Evolutionary conservation across 768 basidiomycete species (phyloP).

Genomic region (Kwoniella sp.): DNA sequence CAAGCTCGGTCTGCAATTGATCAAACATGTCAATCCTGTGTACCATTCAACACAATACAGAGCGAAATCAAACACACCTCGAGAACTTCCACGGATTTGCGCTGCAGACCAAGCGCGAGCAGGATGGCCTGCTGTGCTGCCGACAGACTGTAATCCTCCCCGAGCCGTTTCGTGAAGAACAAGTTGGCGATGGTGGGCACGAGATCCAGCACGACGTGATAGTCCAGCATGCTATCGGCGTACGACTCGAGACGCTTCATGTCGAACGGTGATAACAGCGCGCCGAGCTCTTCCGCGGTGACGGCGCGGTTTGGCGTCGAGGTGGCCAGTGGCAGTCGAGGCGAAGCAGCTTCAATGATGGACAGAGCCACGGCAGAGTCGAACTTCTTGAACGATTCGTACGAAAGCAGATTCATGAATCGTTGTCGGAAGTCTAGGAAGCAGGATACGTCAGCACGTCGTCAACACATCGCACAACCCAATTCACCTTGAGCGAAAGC

Average conservation of each 20-base stretch:
- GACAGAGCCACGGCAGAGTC: constrained; percentile 80
- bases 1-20: constrained; percentile 64
- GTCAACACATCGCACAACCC: too few species aligned
- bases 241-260: constrained; percentile 93
- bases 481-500: constrained; percentile 64
- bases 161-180: constrained; percentile 68
- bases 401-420: constrained; percentile 83
- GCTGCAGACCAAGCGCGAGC: constrained; percentile 80
- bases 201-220: constrained; percentile 90
- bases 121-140: constrained; percentile 89
- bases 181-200: constrained; percentile 74
- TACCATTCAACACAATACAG: not conserved
- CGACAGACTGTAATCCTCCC: constrained; percentile 64
- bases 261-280: constrained; percentile 82
- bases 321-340: constrained; percentile 4
- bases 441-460: too few species aligned
- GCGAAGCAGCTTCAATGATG: constrained; percentile 68
- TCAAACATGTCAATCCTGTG: not conserved
- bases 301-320: constrained; percentile 40
- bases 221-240: constrained; percentile 84
- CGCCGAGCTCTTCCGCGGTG: constrained; percentile 57
- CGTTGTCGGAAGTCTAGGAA: constrained; percentile 84
- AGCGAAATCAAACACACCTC: constrained; percentile 58
- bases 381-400: constrained; percentile 84
- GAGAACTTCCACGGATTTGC: constrained; percentile 81